phyloP scores from a whole-genome alignment of 2,329 filamentous ascomycete genomes.

The Teratosphaeriaceae sp. region DNA sequence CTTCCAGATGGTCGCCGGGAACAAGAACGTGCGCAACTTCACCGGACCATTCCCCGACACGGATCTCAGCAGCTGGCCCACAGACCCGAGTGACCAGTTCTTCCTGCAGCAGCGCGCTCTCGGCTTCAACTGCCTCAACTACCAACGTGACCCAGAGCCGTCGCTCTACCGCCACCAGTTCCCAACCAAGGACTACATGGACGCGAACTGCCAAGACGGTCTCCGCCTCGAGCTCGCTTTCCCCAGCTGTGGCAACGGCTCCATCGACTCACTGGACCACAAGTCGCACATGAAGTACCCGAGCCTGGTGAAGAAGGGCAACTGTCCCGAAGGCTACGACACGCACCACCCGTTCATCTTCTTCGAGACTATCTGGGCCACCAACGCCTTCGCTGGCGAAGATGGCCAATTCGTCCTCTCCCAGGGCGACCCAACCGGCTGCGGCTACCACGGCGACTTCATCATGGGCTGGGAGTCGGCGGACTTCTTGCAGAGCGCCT shows the following conservation, averaged over 20 bases:
- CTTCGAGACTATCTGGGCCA: conserved; percentile 81
- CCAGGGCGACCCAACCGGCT: conserved; percentile 71
- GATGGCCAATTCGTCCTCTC: conserved; percentile 67
- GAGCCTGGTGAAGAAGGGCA: conserved; percentile 65
- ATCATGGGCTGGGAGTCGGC: conserved; percentile 66
- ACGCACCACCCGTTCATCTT: conserved; percentile 67
- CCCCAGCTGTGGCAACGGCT: conserved; percentile 82
- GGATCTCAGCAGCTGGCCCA: conserved; percentile 64
- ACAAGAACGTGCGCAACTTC: conserved; percentile 62
- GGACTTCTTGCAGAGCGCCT: conserved; percentile 62
- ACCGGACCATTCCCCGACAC: conserved; percentile 60
- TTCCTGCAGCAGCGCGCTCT: conserved; percentile 72
- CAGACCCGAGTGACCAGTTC: conserved; percentile 59
- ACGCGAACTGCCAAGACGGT: conserved; percentile 75
- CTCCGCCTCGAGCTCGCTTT: conserved; percentile 81
- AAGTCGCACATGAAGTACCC: conserved; percentile 71
- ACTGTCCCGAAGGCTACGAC: conserved; percentile 64
- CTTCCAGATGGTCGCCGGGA: conserved; percentile 79
- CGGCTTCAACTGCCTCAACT: conserved; percentile 95
- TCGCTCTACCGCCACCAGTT: conserved; percentile 76
- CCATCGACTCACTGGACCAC: conserved; percentile 49
- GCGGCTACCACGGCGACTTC: conserved; percentile 71
- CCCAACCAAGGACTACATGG: conserved; percentile 72
- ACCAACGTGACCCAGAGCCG: conserved; percentile 56
- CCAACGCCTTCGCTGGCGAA: conserved; percentile 54